Evolutionary conservation across 2,329 filamentous ascomycete species (phyloP).

Genomic region (Cercospora sp.): DNA sequence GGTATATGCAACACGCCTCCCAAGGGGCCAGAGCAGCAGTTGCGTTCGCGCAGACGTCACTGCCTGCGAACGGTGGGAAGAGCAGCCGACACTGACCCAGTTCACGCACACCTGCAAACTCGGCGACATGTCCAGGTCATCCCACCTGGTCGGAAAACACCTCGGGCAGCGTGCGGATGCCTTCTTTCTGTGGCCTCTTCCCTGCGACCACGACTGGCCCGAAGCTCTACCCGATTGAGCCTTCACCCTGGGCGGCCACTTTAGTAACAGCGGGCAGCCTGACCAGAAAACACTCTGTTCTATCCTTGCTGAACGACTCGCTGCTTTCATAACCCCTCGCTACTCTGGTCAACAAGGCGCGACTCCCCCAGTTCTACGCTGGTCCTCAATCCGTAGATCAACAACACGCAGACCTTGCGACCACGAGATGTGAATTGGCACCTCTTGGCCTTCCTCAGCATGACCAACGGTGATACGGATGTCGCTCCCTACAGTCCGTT

Average conservation of each 20-base stretch:
- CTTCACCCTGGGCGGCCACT: not conserved
- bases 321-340: not conserved
- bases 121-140: not conserved
- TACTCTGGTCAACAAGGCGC: not conserved
- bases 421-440: not conserved
- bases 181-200: not conserved
- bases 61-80: not conserved
- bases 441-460: not conserved
- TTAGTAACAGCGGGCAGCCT: not conserved
- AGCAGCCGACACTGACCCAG: not conserved
- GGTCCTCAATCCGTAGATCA: not conserved
- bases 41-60: not conserved
- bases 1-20: not conserved
- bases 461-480: not conserved
- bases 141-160: not conserved
- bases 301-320: not conserved
- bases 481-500: constrained; percentile 25
- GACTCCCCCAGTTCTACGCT: not conserved
- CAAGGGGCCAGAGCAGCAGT: not conserved
- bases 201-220: not conserved
- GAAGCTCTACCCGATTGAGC: not conserved
- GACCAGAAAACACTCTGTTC: not conserved
- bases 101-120: not conserved
- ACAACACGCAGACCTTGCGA: not conserved
- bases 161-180: not conserved